These are phyloP conservation scores for Cavenderia fasciculata DNA, from an alignment of 78 protist genomes.

Conservation along the genomic window DNA sequence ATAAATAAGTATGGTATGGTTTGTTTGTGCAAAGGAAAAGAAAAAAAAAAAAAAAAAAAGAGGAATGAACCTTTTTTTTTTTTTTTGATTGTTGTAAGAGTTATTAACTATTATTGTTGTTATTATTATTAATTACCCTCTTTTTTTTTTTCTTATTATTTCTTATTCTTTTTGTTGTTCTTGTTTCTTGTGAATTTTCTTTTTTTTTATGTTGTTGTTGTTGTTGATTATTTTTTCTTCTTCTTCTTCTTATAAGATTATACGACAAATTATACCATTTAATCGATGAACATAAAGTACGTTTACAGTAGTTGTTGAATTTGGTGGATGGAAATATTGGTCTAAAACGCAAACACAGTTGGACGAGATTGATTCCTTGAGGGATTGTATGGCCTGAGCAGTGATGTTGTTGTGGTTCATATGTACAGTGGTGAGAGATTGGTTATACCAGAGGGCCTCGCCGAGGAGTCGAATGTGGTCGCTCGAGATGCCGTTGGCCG, in stretches of 20 bases:
- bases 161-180: not conserved
- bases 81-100: not conserved
- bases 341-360: not conserved
- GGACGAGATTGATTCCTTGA: conserved; percentile 30
- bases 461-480: conserved; percentile 51
- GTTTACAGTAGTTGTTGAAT: conserved; percentile 40
- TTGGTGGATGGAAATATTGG: conserved; percentile 55
- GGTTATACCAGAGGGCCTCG: conserved; percentile 46
- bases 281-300: conserved; percentile 15
- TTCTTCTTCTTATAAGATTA: conserved; percentile 1
- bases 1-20: too few species aligned
- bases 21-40: too few species aligned
- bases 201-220: not conserved
- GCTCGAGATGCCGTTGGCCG: conserved; percentile 51
- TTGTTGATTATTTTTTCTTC: not conserved
- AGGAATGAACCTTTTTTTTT: too few species aligned
- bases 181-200: not conserved
- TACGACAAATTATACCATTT: not conserved
- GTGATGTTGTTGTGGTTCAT: conserved; percentile 50
- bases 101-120: not conserved
- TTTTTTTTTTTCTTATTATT: not conserved
- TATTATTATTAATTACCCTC: not conserved
- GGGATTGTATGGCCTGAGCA: conserved; percentile 16
- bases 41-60: too few species aligned
- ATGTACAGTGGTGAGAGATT: not conserved